Evolutionary conservation across 345 rosid species (phyloP), one percentile per base, ranked within the genome.

Genomic region (Eucalyptus cloeziana): DNA sequence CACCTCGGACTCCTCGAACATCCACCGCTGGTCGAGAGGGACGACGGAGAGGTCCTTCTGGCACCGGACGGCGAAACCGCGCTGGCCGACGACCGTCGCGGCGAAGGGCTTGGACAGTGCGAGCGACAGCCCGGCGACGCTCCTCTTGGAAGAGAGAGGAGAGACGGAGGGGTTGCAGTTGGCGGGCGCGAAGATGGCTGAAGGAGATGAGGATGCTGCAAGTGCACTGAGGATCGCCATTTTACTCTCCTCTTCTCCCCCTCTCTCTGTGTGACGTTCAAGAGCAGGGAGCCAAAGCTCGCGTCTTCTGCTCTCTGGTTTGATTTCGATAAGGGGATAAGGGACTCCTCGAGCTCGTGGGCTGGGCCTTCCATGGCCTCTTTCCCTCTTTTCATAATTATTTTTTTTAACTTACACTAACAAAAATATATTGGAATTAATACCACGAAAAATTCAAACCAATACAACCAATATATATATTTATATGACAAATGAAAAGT

Each of bases 21-120:
- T 96, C 98, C 98, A 95, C 5, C 97, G 94, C 87, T 95, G 95
- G 49, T 95, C 94, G n/a, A 90, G 90, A 44, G 97, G 95, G 31
- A 95, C 93, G 90, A 92, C 89, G 90, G 96, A 89, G 51, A 91
- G 89, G 86, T 89, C 90, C 44, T 90, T 91, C 93, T 94, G 94
- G 90, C 94, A 95, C 71, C 94, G 91, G 88, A 96, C 91, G 83
- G 64, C 90, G 51, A 94, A 91, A 67, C 92, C 87, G 62, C 92
- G 93, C 45, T 47, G 90, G 64, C 91, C 27, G 81, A 88, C 24
- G 85, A 89, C 90, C 40, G 88, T 67, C 10, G 92, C 64, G 45
- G 91, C 80, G 40, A 90, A 49, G 44, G 94, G 91, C 76, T 90
- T 94, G 85, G 91, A 88, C 89, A 88, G 86, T 25, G 89, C 87